These are phyloP conservation scores for Fonsecaea monophora DNA, from an alignment of 2,329 filamentous ascomycete species.

Conservation along the genomic window DNA sequence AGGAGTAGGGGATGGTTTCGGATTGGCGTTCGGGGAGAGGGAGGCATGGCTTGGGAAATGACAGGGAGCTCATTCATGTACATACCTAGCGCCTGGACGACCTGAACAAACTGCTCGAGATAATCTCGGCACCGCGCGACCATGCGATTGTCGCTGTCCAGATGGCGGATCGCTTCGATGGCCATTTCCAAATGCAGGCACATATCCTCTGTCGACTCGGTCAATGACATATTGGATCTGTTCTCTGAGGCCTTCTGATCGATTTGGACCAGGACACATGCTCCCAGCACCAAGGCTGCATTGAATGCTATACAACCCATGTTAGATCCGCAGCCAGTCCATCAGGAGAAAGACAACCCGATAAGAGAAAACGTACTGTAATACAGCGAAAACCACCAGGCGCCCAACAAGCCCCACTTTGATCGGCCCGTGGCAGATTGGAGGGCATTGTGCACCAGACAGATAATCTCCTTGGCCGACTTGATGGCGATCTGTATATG, in stretches of 20 bases:
- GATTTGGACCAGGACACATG: conserved; percentile 14
- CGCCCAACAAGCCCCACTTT: conserved; percentile 41
- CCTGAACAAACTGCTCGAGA: conserved; percentile 29
- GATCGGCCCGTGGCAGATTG: conserved; percentile 31
- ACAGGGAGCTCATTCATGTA: neutral
- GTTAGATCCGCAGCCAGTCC: neutral
- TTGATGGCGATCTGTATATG: conserved; percentile 46
- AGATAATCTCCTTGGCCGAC: conserved; percentile 45
- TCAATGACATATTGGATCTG: conserved; percentile 3
- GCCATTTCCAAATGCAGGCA: conserved; percentile 21
- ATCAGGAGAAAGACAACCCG: neutral
- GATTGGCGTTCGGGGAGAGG: too few species aligned
- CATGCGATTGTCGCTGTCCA: conserved; percentile 28
- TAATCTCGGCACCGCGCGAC: conserved; percentile 26
- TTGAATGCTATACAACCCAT: conserved; percentile 21
- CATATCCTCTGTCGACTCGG: conserved; percentile 21
- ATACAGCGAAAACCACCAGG: conserved; percentile 47
- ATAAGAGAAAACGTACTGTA: conserved; percentile 42
- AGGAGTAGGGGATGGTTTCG: too few species aligned
- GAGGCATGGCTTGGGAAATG: neutral
- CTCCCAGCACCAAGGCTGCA: conserved; percentile 23
- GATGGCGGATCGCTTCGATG: conserved; percentile 22
- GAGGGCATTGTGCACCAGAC: conserved; percentile 39
- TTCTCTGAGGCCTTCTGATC: conserved; percentile 13
- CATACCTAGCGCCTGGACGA: conserved; percentile 22